phyloP scores from a whole-genome alignment of 2,329 filamentous ascomycete genomes.

The Canariomyces notabilis region DNA sequence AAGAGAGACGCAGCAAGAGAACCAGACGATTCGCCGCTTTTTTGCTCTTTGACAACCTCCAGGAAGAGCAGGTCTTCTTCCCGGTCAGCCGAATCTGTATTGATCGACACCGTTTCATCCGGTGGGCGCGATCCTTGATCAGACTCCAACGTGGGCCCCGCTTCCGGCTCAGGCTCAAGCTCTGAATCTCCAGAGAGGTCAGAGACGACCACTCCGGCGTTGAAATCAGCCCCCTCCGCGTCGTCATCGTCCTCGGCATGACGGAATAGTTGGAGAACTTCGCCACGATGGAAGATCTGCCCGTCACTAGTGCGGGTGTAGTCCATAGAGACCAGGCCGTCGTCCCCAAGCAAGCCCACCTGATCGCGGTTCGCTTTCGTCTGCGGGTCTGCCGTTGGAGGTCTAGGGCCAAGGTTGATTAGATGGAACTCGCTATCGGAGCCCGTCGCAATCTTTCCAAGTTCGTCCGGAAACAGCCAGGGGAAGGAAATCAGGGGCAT shows the following conservation, averaged over 20 bases:
- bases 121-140: not conserved
- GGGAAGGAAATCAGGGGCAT: conserved; percentile 91
- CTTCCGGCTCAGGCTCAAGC: no score
- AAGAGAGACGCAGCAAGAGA: not conserved
- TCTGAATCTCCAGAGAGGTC: not conserved
- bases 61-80: not conserved
- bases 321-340: conserved; percentile 22
- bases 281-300: conserved; percentile 30
- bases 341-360: not conserved
- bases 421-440: conserved; percentile 3
- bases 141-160: not conserved
- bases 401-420: not conserved
- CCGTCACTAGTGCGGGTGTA: conserved; percentile 27
- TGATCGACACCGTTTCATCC: not conserved
- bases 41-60: not conserved
- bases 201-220: not conserved
- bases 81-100: not conserved
- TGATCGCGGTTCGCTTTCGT: not conserved
- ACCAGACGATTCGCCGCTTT: not conserved
- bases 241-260: conserved; percentile 20
- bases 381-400: not conserved
- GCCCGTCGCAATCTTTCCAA: conserved; percentile 53
- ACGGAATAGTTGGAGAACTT: conserved; percentile 28
- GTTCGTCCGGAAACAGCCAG: conserved; percentile 75
- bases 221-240: not conserved